These are phyloP conservation scores for Trametes pubescens DNA, from an alignment of 1,284 basidiomycete genomes.

Conservation along the genomic window DNA sequence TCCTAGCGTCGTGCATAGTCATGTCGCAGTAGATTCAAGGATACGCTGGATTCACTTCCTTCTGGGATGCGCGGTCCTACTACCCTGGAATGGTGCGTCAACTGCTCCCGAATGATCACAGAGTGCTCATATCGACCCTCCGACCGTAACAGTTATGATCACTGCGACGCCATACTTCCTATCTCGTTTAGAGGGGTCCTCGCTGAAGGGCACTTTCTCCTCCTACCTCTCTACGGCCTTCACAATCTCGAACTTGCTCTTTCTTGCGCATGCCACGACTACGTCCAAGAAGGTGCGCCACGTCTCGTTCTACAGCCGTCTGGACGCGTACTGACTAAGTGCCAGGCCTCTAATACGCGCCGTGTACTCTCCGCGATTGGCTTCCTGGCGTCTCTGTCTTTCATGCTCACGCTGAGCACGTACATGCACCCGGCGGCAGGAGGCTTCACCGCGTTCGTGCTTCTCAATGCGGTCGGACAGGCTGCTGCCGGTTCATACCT, in stretches of 20 bases:
- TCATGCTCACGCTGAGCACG: constrained; percentile 67
- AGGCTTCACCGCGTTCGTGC: constrained; percentile 68
- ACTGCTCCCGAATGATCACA: constrained; percentile 5
- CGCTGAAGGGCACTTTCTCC: constrained; percentile 65
- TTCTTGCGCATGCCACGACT: constrained; percentile 74
- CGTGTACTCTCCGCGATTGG: constrained; percentile 35
- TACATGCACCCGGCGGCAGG: constrained; percentile 60
- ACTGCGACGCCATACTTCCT: constrained; percentile 81
- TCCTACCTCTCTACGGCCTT: constrained; percentile 76
- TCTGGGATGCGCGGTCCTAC: constrained; percentile 74
- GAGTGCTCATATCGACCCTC: background rate
- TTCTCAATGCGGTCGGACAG: constrained; percentile 64
- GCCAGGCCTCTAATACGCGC: constrained; percentile 37
- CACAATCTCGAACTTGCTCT: constrained; percentile 69
- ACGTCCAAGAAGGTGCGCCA: constrained; percentile 69
- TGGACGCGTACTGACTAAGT: background rate
- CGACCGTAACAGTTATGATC: constrained; percentile 62
- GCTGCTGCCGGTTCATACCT: constrained; percentile 71
- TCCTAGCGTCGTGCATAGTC: constrained; percentile 30
- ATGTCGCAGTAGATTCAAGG: constrained; percentile 46
- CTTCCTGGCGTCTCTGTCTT: constrained; percentile 55
- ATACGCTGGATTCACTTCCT: constrained; percentile 72
- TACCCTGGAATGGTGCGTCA: constrained; percentile 80
- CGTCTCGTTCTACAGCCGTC: background rate
- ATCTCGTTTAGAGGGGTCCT: constrained; percentile 64